These are phyloP conservation scores for Sugiyamaella neomexicana DNA, from an alignment of 1,139 yeast species.

Conservation along the genomic window DNA sequence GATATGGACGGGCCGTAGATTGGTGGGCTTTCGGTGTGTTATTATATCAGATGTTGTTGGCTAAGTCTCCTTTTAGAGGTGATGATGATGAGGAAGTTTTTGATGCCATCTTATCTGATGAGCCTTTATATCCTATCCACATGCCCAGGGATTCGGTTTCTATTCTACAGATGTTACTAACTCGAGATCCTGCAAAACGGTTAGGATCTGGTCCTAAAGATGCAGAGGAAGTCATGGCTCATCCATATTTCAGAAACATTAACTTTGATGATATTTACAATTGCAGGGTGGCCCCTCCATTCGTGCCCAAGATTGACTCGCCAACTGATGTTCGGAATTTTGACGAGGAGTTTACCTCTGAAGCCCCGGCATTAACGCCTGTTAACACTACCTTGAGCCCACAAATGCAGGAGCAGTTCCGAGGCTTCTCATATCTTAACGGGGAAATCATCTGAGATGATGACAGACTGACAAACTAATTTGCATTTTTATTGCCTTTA, in stretches of 20 bases:
- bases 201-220: constrained; percentile 85
- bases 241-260: constrained; percentile 87
- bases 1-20: constrained; percentile 90
- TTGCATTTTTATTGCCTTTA: constrained; percentile 2
- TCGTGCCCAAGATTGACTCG: constrained; percentile 70
- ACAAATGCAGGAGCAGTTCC: constrained; percentile 91
- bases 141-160: constrained; percentile 98
- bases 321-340: constrained; percentile 92
- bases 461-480: not conserved
- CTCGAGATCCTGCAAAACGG: constrained; percentile 82
- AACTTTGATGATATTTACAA: constrained; percentile 82
- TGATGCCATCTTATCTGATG: constrained; percentile 96
- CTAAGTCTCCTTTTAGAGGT: constrained; percentile 97
- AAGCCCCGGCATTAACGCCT: constrained; percentile 93
- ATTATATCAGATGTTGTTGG: constrained; percentile 90
- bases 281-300: constrained; percentile 68
- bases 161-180: constrained; percentile 82
- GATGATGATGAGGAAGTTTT: constrained; percentile 98
- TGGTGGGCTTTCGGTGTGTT: constrained; percentile 99
- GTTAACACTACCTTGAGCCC: constrained; percentile 85
- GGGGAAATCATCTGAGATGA: constrained; percentile 47
- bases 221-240: constrained; percentile 92
- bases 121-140: constrained; percentile 95
- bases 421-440: constrained; percentile 90
- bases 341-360: constrained; percentile 92